Evolutionary conservation across 2,329 filamentous ascomycete genomes (phyloP).

Genomic region (Aureobasidium sp.): DNA sequence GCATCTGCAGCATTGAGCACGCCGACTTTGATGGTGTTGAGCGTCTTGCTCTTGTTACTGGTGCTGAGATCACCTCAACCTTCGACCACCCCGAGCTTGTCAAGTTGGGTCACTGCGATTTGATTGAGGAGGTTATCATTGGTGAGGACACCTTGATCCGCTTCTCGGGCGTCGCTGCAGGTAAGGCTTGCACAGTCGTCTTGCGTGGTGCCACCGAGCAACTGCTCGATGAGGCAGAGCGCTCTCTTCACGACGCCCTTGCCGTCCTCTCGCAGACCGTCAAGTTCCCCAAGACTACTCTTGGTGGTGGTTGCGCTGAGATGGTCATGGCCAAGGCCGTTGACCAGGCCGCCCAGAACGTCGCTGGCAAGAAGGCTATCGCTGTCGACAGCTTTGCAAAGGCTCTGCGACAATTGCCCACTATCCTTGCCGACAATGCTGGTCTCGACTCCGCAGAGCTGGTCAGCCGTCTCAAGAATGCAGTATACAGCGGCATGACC

Average conservation of each 20-base stretch:
- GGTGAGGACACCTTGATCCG: conserved; percentile 96
- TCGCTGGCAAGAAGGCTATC: conserved; percentile 93
- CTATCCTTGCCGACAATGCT: conserved; percentile 94
- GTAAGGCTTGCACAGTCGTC: conserved; percentile 92
- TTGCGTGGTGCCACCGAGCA: conserved; percentile 94
- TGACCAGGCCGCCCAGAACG: conserved; percentile 83
- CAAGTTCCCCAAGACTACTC: conserved; percentile 84
- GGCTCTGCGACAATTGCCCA: conserved; percentile 86
- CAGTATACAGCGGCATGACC: conserved; percentile 89
- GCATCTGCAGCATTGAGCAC: conserved; percentile 97
- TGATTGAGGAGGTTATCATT: conserved; percentile 97
- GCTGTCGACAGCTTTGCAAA: conserved; percentile 85
- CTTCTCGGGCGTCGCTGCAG: conserved; percentile 92
- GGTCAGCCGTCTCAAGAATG: conserved; percentile 82
- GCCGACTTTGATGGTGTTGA: conserved; percentile 98
- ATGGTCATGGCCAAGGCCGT: conserved; percentile 99
- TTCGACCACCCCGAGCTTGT: conserved; percentile 98
- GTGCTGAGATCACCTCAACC: conserved; percentile 93
- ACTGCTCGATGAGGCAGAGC: conserved; percentile 91
- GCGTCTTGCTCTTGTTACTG: conserved; percentile 86
- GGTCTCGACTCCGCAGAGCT: conserved; percentile 93
- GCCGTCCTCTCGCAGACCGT: conserved; percentile 96
- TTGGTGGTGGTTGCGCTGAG: conserved; percentile 93
- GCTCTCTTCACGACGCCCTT: conserved; percentile 89
- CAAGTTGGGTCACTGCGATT: conserved; percentile 87